Conservation (phyloP, 108 stramenopile genomes). For the Epipyxis sp. region DNA sequence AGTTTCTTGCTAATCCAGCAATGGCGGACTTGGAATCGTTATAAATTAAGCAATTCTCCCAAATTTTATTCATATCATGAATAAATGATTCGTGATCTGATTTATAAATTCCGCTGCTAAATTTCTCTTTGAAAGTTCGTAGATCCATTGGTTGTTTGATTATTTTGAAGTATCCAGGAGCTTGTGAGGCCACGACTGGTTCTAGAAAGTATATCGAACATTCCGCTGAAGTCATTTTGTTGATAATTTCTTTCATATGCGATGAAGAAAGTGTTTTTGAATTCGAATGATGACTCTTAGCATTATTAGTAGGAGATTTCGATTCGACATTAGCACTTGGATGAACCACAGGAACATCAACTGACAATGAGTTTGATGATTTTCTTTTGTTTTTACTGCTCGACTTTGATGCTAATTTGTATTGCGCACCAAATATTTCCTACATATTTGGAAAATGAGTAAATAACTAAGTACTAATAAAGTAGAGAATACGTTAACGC, state of each 20-base stretch:
- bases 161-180: constrained; percentile 12
- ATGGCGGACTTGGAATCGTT: constrained; percentile 15
- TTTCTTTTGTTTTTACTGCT: background rate
- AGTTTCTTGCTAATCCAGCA: background rate
- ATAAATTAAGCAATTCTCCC: constrained; percentile 9
- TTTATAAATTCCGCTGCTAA: background rate
- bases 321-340: too few relatives aligned
- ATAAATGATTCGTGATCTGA: background rate
- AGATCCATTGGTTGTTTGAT: constrained; percentile 23
- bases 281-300: background rate
- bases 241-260: background rate
- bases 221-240: background rate
- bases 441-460: background rate
- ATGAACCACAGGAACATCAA: too few relatives aligned
- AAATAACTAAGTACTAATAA: background rate
- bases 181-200: background rate
- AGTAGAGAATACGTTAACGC: background rate
- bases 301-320: too few relatives aligned
- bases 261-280: background rate
- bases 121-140: background rate
- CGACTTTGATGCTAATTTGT: background rate
- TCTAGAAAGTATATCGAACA: background rate
- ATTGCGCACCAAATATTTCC: background rate
- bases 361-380: background rate
- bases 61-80: background rate